Base-by-base conservation (phyloP, 257 asterid genomes). In the Solanum clarkiae region DNA sequence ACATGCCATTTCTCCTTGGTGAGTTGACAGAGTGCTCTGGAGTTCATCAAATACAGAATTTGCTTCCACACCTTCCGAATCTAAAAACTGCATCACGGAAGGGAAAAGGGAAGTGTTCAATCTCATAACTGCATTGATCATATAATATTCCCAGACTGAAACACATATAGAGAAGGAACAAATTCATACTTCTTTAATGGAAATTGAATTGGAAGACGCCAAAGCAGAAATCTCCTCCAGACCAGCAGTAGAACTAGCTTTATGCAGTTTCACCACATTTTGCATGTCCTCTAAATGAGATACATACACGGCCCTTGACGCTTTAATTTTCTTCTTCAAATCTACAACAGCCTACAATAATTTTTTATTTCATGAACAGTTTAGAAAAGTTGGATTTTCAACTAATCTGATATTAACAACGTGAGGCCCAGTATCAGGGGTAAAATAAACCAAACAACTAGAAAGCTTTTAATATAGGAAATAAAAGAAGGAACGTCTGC, bases 261-360 rank as follows among this genome's bases (percentile, higher is more conserved):
- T 94, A 85, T 95, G 95, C 87, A 95, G 88, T 84, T 92, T 89
- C 86, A 89, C 96, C 84, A 94, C 93, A 90, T 93, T 91, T 87
- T 93, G 96, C 86, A 94, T 81, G 70, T 94, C 95, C 94, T 94
- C 98, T 86, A 94, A 88, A 86, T 95, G 96, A 84, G 98, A 94
- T 63, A 90, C 65, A 89, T 88, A 93, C 87, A 91, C 87, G 42
- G 89, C 87, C 90, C 91, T 92, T 29, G 98, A 93, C 80, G 89
- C 84, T 83, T 84, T 88, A 66, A 92, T 87, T 86, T 92, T 93
- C 84, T 84, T 91, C 92, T 91, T 93, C 55, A 95, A 86, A 65
- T 92, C 96, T 85, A 81, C 74, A 84, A 92, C 86, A 87, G 93
- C 91, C 98, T 95, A 80, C 82, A 81, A 53, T 44, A 82, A 83